Percentiles rank a stretch among this genome's conserved stretches.
Conservation (phyloP, 306 rosid genomes). For the Begonia peltatifolia region DNA sequence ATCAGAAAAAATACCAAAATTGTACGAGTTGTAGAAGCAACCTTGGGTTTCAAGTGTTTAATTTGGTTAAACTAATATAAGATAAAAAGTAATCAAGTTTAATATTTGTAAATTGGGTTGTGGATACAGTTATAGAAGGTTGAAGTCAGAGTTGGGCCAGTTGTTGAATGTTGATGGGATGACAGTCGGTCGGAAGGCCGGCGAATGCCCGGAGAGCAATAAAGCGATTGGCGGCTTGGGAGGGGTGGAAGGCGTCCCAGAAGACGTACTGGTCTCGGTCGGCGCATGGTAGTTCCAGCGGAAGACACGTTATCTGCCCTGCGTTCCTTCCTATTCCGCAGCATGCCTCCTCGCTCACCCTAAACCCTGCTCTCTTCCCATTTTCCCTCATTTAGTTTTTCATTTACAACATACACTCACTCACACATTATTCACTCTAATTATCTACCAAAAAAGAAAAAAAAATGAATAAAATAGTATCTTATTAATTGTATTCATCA, state of each 20-base stretch:
- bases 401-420: too few relatives aligned
- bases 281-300: conserved; percentile 9
- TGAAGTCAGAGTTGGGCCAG: background rate
- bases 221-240: background rate
- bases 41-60: too few relatives aligned
- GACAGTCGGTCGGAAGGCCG: background rate
- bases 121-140: background rate
- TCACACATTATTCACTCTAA: too few relatives aligned
- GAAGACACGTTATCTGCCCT: conserved; percentile 21
- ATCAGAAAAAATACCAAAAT: too few relatives aligned
- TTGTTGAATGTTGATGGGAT: background rate
- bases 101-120: too few relatives aligned
- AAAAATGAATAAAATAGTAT: too few relatives aligned
- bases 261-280: conserved; percentile 23
- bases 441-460: too few relatives aligned
- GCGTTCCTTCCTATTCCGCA: conserved; percentile 26
- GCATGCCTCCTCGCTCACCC: conserved; percentile 14
- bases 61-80: too few relatives aligned
- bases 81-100: too few relatives aligned
- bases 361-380: conserved; percentile 13
- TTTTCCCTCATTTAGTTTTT: too few relatives aligned
- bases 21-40: too few relatives aligned
- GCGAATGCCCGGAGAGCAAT: background rate
- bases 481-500: too few relatives aligned
- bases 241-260: conserved; percentile 17